phyloP scores from a whole-genome alignment of 2,329 filamentous ascomycete genomes.

The Pseudogymnoascus sp. region DNA sequence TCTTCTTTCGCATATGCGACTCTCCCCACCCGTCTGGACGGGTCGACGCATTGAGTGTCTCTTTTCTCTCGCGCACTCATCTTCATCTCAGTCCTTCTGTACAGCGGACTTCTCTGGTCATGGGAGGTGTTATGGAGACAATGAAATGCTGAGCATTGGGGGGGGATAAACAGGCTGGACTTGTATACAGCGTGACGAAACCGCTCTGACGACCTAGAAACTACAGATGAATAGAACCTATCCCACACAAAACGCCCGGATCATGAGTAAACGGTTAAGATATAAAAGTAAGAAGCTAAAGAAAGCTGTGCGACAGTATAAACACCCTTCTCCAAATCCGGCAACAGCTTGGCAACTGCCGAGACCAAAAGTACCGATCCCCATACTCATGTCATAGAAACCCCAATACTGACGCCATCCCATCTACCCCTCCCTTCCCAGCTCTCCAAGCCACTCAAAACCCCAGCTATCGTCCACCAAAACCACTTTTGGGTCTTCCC shows the following conservation, averaged over 20 bases:
- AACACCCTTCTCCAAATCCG: neutral
- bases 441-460: neutral
- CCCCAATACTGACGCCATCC: neutral
- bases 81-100: neutral
- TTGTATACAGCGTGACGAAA: constrained; percentile 7
- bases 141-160: neutral
- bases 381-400: neutral
- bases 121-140: neutral
- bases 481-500: neutral
- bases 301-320: neutral
- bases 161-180: neutral
- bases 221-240: constrained; percentile 5
- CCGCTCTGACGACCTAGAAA: constrained; percentile 5
- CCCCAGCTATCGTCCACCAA: neutral
- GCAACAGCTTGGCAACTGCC: neutral
- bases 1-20: neutral
- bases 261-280: neutral
- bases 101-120: neutral
- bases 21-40: neutral
- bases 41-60: neutral
- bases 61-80: neutral
- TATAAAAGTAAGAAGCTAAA: neutral
- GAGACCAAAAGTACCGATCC: neutral
- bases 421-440: neutral
- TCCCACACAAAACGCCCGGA: neutral